A percentile compares a stretch with the other conserved stretches of the same genome.
These are phyloP conservation scores for Cucumis hystrix DNA, from an alignment of 306 rosid species.

Conservation along the genomic window DNA sequence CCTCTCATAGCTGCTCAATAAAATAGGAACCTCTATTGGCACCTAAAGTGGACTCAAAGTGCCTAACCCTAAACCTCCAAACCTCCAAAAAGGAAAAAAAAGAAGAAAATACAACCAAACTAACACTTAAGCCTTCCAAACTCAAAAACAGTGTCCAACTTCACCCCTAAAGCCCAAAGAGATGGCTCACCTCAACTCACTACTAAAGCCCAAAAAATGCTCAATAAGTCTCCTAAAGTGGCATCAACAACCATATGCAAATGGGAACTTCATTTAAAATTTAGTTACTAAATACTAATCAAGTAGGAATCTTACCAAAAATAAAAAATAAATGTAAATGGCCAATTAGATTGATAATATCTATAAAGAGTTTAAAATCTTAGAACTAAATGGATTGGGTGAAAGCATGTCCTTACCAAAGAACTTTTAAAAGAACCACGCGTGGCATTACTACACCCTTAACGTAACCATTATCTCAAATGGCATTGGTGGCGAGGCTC, in stretches of 20 bases:
- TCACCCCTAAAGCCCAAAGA: neutral
- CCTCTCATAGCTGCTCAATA: no score
- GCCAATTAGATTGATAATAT: no score
- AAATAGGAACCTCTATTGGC: no score
- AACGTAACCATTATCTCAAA: neutral
- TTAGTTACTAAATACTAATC: neutral
- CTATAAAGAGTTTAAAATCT: no score
- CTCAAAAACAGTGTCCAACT: neutral
- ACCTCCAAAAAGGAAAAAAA: no score
- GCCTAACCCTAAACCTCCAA: neutral
- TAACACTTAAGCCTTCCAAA: no score
- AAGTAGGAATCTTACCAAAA: neutral
- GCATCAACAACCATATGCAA: neutral
- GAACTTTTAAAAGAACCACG: no score
- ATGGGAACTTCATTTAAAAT: neutral
- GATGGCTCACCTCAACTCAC: neutral
- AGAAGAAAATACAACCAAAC: neutral
- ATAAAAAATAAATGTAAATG: no score
- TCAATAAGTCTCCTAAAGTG: neutral
- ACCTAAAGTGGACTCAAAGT: neutral
- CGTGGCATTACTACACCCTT: no score
- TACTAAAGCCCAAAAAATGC: neutral
- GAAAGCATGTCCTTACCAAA: no score
- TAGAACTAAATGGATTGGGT: no score
- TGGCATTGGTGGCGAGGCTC: neutral